Evolutionary conservation across 345 rosid species (phyloP), one percentile per base, ranked within the genome.

Genomic region (Schrenkiella parvula): DNA sequence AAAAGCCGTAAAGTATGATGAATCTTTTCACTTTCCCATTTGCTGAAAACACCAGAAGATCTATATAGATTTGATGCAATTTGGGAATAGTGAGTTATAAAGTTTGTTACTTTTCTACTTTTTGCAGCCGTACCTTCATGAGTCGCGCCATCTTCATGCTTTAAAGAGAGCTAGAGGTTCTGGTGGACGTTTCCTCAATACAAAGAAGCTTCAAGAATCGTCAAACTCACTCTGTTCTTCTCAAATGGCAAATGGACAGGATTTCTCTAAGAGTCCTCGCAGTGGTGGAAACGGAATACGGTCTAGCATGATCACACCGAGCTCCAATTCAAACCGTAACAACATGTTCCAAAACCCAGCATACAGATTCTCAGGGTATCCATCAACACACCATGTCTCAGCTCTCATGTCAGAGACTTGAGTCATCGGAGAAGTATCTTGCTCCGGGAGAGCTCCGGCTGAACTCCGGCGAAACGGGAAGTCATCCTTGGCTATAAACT

Each of bases 61-160:
- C 17, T 60, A 39, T 51, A 50, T 14, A 1, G 44, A 29, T 28
- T 56, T 18, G 1, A 19, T 17, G 8, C 18, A 34, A 22, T 52
- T 5, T 38, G 5, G 61, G 21, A 59, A 2, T 38, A 39, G 14
- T 59, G 63, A 53, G 62, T 59, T 28, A 62, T 34, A 62, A 51
- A 43, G 57, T 25, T 64, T 46, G 10, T 15, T 32, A 17, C 39
- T 53, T 62, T 41, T 7, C 9, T n/a, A 21, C 28, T 4, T 8
- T 47, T 51, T 77, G 80, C 77, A 92, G 96, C 95, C 88, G 0
- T 92, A 92, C 76, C 93, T 92, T 63, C 98, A 90, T 0, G 93
- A 92, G 80, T 90, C 98, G 61, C 86, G 98, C 31, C 98, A 92
- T 78, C 77, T 78, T 64, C 98, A 92, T 72, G 98, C 98, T 25